Evolutionary conservation across 176 grass and related monocot species (phyloP).

Genomic region (Oryza nivara): DNA sequence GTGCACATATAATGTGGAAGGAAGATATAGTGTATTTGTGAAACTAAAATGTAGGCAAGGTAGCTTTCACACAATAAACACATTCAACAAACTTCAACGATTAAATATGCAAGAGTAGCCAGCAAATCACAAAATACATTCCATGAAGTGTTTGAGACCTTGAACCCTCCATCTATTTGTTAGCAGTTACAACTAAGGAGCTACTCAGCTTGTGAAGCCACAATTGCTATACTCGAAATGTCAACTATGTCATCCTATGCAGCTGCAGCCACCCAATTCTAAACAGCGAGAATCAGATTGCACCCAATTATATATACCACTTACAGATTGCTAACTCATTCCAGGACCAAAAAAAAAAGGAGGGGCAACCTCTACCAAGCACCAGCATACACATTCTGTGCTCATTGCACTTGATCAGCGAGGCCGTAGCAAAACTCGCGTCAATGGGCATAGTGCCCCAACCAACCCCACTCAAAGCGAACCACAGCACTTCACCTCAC

Average conservation of each 20-base stretch:
- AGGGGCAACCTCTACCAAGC: neutral
- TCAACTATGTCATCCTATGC: neutral
- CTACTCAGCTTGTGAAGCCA: conserved; percentile 3
- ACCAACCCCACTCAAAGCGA: neutral
- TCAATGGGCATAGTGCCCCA: neutral
- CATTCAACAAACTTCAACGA: conserved; percentile 4
- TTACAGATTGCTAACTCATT: neutral
- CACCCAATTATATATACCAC: neutral
- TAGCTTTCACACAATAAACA: neutral
- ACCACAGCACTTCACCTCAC: neutral
- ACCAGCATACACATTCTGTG: neutral
- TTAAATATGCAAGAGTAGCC: neutral
- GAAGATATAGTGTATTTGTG: neutral
- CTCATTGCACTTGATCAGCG: conserved; percentile 6
- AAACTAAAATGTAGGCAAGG: neutral
- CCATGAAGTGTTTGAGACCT: neutral
- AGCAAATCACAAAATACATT: neutral
- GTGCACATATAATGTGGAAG: neutral
- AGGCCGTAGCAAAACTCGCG: neutral
- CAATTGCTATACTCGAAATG: neutral
- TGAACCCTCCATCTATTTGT: conserved; percentile 6
- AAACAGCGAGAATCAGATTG: neutral
- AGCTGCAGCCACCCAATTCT: neutral
- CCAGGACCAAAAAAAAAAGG: neutral
- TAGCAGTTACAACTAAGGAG: neutral